A percentile compares a stretch with the other conserved stretches of the same genome.
phyloP scores from a whole-genome alignment of 129 eudicot species.

The Tagetes patula region DNA sequence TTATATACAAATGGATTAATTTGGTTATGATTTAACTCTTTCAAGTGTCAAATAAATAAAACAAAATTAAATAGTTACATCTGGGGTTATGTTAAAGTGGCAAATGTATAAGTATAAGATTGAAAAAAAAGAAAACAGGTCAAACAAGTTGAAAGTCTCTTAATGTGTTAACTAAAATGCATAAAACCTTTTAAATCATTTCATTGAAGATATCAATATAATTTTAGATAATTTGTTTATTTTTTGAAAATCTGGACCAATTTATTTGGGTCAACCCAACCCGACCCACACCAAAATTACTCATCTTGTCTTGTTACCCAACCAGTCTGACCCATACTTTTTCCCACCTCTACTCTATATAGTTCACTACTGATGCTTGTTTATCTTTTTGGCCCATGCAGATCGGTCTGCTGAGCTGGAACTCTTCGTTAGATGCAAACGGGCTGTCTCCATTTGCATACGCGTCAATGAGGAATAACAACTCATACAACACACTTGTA shows the following conservation, averaged over 20 bases:
- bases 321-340: background rate
- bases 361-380: conserved; percentile 1
- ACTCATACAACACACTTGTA: conserved; percentile 65
- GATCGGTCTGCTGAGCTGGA: conserved; percentile 83
- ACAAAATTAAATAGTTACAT: background rate
- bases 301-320: background rate
- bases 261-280: background rate
- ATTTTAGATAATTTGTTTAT: background rate
- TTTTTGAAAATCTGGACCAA: background rate
- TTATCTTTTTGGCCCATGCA: conserved; percentile 18
- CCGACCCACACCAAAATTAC: background rate
- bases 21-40: background rate
- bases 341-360: background rate
- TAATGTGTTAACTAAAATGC: background rate
- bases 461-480: conserved; percentile 73
- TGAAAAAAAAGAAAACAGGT: background rate
- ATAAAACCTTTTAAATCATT: background rate
- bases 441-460: conserved; percentile 77
- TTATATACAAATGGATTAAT: too few relatives aligned
- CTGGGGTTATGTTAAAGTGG: background rate
- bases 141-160: background rate
- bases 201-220: background rate
- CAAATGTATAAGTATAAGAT: background rate
- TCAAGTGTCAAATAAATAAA: background rate
- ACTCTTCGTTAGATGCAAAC: conserved; percentile 60